Evolutionary conservation across 768 basidiomycete species (phyloP).

Genomic region (Coprinopsis sp.): DNA sequence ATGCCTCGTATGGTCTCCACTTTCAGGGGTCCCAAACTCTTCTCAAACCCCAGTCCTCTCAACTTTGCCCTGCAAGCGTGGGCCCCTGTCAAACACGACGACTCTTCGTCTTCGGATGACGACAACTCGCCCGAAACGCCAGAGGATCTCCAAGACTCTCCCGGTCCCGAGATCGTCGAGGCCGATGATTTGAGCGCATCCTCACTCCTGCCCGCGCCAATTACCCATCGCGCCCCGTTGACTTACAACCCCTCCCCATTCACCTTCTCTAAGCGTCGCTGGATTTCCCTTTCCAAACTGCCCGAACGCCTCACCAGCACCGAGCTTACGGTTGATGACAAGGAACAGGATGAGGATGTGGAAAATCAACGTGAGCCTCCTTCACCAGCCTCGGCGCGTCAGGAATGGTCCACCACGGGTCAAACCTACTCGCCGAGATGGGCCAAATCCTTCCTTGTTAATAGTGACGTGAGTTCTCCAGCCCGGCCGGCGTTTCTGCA

Average conservation of each 20-base stretch:
- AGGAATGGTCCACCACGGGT: neutral
- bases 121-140: constrained; percentile 55
- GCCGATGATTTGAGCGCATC: constrained; percentile 9
- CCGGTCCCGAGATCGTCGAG: constrained; percentile 27
- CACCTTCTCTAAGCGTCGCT: constrained; percentile 57
- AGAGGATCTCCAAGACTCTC: constrained; percentile 46
- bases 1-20: constrained; percentile 36
- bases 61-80: constrained; percentile 56
- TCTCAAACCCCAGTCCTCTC: constrained; percentile 57
- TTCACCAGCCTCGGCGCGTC: neutral
- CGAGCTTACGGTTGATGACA: constrained; percentile 1
- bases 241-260: constrained; percentile 61
- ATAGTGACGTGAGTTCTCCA: constrained; percentile 6
- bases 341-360: constrained; percentile 3
- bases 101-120: constrained; percentile 44
- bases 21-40: constrained; percentile 43
- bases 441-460: constrained; percentile 4
- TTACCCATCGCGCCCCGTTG: constrained; percentile 36
- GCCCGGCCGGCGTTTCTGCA: neutral
- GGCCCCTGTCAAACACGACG: constrained; percentile 41
- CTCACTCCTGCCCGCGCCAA: constrained; percentile 14
- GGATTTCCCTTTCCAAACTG: constrained; percentile 28
- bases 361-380: neutral
- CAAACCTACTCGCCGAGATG: neutral
- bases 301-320: constrained; percentile 2